Evolutionary conservation across 306 rosid species (phyloP).

Genomic region (Urtica urens): DNA sequence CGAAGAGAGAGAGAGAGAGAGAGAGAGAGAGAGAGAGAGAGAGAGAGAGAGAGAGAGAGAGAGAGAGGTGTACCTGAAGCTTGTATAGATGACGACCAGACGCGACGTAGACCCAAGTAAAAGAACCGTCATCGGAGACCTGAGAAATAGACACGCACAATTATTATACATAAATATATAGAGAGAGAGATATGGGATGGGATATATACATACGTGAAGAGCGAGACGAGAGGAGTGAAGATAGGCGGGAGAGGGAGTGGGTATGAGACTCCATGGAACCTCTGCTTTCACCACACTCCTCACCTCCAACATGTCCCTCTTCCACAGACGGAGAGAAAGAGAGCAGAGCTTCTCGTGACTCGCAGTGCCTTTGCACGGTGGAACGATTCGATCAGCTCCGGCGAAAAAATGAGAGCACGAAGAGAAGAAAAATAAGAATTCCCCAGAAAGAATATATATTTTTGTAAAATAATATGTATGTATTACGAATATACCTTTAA

Average conservation of each 20-base stretch:
- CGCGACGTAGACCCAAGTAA: conserved; percentile 58
- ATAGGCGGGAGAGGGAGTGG: conserved; percentile 71
- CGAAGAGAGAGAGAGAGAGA: background rate
- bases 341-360: too few species aligned
- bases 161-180: too few species aligned
- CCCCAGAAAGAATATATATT: too few species aligned
- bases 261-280: conserved; percentile 53
- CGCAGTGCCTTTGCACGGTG: too few species aligned
- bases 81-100: conserved; percentile 59
- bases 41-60: too few species aligned
- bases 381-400: too few species aligned
- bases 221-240: conserved; percentile 82
- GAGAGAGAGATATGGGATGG: background rate
- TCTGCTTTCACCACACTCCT: conserved; percentile 56
- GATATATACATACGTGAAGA: conserved; percentile 34
- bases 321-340: too few species aligned
- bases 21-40: background rate
- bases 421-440: too few species aligned
- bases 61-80: conserved; percentile 40
- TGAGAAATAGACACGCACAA: too few species aligned
- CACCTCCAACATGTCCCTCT: conserved; percentile 35
- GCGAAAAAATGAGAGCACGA: too few species aligned
- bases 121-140: conserved; percentile 35
- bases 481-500: too few species aligned
- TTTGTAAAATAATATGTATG: too few species aligned